phyloP scores from a whole-genome alignment of 495 filamentous ascomycete genomes.

The Xylaria scruposa region DNA sequence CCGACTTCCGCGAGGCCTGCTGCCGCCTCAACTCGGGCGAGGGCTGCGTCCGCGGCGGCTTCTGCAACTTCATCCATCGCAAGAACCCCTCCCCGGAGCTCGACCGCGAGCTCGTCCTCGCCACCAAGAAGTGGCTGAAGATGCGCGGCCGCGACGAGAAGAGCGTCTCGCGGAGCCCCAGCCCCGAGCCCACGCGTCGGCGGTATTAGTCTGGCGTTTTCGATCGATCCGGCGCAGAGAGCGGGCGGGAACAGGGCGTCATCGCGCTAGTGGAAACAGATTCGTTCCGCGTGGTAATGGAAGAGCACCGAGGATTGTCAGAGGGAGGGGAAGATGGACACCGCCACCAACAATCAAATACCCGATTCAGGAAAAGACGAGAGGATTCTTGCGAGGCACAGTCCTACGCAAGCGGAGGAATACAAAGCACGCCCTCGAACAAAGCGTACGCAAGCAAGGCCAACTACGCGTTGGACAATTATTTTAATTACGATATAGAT shows the following conservation, averaged over 20 bases:
- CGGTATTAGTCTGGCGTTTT: constrained; percentile 56
- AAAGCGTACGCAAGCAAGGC: not conserved
- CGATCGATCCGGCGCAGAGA: not conserved
- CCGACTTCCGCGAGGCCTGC: constrained; percentile 97
- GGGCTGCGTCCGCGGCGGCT: constrained; percentile 93
- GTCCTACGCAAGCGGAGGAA: not conserved
- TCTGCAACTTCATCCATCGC: constrained; percentile 99
- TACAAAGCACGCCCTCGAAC: not conserved
- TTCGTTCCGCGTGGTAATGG: not conserved
- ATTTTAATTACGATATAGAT: not conserved
- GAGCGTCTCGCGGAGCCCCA: constrained; percentile 76
- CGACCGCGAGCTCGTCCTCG: constrained; percentile 83
- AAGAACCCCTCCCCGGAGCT: constrained; percentile 91
- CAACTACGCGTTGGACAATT: too few relatives aligned
- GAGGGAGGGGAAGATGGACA: not conserved
- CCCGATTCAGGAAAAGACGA: not conserved
- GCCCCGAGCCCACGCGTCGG: constrained; percentile 76
- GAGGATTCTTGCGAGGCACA: not conserved
- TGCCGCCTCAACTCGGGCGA: constrained; percentile 94
- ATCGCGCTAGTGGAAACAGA: not conserved
- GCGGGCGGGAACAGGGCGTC: not conserved
- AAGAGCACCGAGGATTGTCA: not conserved
- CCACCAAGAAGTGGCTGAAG: constrained; percentile 96
- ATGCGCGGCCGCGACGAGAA: constrained; percentile 82
- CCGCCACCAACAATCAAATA: not conserved